phyloP scores from a whole-genome alignment of 1,284 basidiomycete genomes.

The Ceratobasidium theobromae region DNA sequence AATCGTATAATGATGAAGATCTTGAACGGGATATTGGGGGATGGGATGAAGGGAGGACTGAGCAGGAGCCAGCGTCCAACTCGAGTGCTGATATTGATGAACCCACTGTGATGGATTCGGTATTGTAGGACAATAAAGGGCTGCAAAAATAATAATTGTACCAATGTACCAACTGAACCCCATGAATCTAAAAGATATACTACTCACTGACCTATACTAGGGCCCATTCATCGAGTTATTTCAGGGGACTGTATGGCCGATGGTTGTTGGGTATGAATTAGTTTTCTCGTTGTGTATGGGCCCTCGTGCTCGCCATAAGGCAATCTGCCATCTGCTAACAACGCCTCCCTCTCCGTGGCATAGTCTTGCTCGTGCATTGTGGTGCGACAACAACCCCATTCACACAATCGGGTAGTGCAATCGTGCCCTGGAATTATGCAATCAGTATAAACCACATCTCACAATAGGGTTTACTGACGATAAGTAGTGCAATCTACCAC shows the following conservation, averaged over 20 bases:
- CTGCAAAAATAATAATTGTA: too few species aligned
- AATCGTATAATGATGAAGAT: conserved; percentile 20
- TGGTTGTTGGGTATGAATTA: conserved; percentile 3
- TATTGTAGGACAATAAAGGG: too few species aligned
- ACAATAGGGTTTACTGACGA: neutral
- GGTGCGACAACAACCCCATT: conserved; percentile 11
- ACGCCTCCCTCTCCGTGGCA: conserved; percentile 5
- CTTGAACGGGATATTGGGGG: conserved; percentile 9
- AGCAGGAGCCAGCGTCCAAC: neutral
- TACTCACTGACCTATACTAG: neutral
- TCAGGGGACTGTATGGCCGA: neutral
- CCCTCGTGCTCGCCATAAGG: neutral
- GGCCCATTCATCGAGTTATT: neutral
- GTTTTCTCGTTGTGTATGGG: neutral
- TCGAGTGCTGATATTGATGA: too few species aligned
- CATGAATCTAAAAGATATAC: too few species aligned
- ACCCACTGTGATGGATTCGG: too few species aligned
- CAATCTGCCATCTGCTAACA: conserved; percentile 3
- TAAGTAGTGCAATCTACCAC: conserved; percentile 11
- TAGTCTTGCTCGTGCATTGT: conserved; percentile 6
- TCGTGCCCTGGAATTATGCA: neutral
- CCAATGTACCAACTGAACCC: too few species aligned
- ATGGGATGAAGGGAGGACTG: conserved; percentile 13
- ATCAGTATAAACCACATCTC: neutral
- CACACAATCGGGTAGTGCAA: conserved; percentile 7